Evolutionary conservation across 257 asterid genomes (phyloP).

Genomic region (Fraxinus pennsylvanica): DNA sequence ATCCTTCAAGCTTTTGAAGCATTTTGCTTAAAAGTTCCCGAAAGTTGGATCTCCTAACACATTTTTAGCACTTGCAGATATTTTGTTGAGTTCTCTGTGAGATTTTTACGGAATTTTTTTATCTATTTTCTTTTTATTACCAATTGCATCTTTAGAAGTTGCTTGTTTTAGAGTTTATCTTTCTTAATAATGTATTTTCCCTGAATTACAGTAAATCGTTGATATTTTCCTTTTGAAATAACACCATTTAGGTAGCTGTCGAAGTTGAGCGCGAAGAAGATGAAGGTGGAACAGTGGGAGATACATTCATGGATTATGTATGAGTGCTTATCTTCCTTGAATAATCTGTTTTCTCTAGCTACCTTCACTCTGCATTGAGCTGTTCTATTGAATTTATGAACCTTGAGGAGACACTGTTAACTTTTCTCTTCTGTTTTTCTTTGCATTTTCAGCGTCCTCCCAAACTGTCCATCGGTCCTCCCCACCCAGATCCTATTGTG

Average conservation of each 20-base stretch:
- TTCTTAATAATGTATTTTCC: conserved; percentile 1
- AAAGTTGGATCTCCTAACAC: background rate
- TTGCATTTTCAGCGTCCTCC: conserved; percentile 73
- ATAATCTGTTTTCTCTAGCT: background rate
- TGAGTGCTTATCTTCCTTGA: conserved; percentile 21
- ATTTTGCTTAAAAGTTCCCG: background rate
- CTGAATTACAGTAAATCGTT: conserved; percentile 21
- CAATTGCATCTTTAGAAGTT: conserved; percentile 15
- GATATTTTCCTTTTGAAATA: conserved; percentile 16
- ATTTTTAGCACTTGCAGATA: conserved; percentile 12
- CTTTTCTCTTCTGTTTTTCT: conserved; percentile 27
- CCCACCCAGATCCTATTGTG: conserved; percentile 95
- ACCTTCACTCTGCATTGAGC: conserved; percentile 10
- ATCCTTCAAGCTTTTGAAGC: background rate
- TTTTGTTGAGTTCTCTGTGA: conserved; percentile 13
- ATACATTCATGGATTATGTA: conserved; percentile 95
- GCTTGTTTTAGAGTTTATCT: conserved; percentile 12
- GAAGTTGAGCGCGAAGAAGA: conserved; percentile 98
- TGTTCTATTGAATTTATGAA: conserved; percentile 19
- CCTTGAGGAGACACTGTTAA: conserved; percentile 6
- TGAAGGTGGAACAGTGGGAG: conserved; percentile 95
- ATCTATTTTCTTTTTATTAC: background rate
- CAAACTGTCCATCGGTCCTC: conserved; percentile 82
- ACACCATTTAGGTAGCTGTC: conserved; percentile 66
- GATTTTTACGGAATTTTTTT: conserved; percentile 2